Base-by-base conservation (phyloP, 306 rosid genomes). In the Ceratonia siliqua region DNA sequence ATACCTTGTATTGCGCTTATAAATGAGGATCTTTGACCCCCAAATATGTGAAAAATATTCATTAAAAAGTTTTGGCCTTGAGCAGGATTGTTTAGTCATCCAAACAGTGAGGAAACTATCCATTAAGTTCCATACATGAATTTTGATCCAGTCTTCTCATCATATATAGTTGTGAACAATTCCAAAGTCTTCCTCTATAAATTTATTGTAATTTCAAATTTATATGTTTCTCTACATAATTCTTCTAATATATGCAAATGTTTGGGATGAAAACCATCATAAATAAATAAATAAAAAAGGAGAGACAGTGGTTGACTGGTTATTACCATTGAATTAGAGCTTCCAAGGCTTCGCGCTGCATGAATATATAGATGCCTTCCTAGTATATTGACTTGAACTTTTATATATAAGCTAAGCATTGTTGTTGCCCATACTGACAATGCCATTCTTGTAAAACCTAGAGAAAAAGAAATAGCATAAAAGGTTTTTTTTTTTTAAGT, bases 321-420 rank as follows among this genome's bases (percentile, higher is more conserved):
- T 61, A 87, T 83, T 80, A 95, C 99, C 76, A 71, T 70, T 56
- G 73, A 53, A 76, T 65, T 63, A 69, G 95, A 78, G 85, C 83
- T 82, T 84, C 81, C 96, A 76, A 92, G 77, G 76, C 84, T 88
- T 57, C 90, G 87, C 35, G 99, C 99, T 49, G 91, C 90, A 57
- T 92, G 89, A 62, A 95, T 86, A 77, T 95, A 95, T 78, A 95
- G 75, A 90, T 92, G 92, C 81, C 98, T 87, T 81, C 97, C 99
- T 72, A 95, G 76, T 81, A 95, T 92, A 77, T 95, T 95, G 87
- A 95, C 97, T 85, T 90, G 99, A 86, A 92, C 96, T 89, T 94
- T 89, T 42, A 90, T 90, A 73, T 90, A 90, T 69, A 95, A 89
- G 88, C 89, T 86, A 73, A 95, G 87, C 81, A 90, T 78, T 21